These are phyloP conservation scores for Scorias spongiosa DNA, from an alignment of 2,329 filamentous ascomycete genomes.

Conservation along the genomic window DNA sequence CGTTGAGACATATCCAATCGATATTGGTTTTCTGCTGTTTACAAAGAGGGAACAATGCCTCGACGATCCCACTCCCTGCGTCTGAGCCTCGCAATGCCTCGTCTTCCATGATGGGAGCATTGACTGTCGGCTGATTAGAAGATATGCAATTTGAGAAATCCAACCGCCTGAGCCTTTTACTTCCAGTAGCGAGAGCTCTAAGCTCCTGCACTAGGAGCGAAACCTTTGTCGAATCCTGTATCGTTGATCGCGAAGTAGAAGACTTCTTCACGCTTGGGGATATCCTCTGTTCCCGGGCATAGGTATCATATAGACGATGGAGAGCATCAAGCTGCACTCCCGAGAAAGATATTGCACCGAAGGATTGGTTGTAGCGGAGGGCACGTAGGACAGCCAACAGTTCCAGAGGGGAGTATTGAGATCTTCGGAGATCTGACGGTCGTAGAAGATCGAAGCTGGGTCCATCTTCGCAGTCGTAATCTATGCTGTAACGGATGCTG, in stretches of 20 bases:
- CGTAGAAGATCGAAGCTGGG: slow-evolving; percentile 50
- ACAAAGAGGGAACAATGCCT: slow-evolving; percentile 53
- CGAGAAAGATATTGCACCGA: slow-evolving; percentile 51
- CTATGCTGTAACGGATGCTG: slow-evolving; percentile 49
- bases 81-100: slow-evolving; percentile 33
- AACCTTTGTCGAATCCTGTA: slow-evolving; percentile 40
- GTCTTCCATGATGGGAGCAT: slow-evolving; percentile 16
- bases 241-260: slow-evolving; percentile 29
- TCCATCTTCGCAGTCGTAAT: slow-evolving; percentile 48
- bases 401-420: slow-evolving; percentile 45
- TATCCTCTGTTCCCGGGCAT: slow-evolving; percentile 48
- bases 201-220: slow-evolving; percentile 52
- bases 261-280: slow-evolving; percentile 11
- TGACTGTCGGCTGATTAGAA: slow-evolving; percentile 14
- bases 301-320: slow-evolving; percentile 44
- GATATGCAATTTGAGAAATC: slow-evolving; percentile 51
- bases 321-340: slow-evolving; percentile 48
- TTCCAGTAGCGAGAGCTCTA: slow-evolving; percentile 51
- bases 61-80: slow-evolving; percentile 52
- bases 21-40: slow-evolving; percentile 52
- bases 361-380: slow-evolving; percentile 55
- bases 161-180: slow-evolving; percentile 44
- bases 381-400: slow-evolving; percentile 56
- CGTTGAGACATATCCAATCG: slow-evolving; percentile 55
- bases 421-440: slow-evolving; percentile 35